Evolutionary conservation across 2,329 filamentous ascomycete genomes (phyloP), one percentile per base, ranked within the genome.

Genomic region (Beauveria asiatica): DNA sequence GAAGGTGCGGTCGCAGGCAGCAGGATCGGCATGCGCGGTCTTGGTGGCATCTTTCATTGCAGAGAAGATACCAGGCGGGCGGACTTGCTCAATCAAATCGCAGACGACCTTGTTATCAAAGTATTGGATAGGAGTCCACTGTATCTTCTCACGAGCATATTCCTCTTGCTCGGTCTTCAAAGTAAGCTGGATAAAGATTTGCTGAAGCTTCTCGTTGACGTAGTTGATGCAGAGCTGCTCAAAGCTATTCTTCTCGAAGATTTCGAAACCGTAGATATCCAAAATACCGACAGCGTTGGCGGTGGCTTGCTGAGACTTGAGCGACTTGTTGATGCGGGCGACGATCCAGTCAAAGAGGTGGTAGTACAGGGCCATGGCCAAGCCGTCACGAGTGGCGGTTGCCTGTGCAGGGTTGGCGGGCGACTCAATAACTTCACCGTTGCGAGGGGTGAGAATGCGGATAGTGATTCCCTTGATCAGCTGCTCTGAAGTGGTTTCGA

Each of bases 201-300:
- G 94, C 75, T 99, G 94, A 61, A 99, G 79, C 75, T 99, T 99
- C 76, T 99, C 94, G 74, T 99, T 99, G 70, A 97, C 95, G 70
- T 97, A 99, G 78, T 99, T 99, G 81, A 99, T 99, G 76, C 94
- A 99, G 8, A 99, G 84, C 75, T 99, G 94, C 73, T 99, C 94
- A 69, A 99, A 99, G 65, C 90, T 97, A 78, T 99, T 99, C 77
- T 93, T 94, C 72, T 99, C 94, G 67, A 99, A 99, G 66, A 99
- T 99, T 72, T 99, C 94, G 70, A 99, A 99, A 2, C 94, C 94
- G 72, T 99, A 99, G 66, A 99, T 99, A 80, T 99, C 94, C 66
- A 99, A 81, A 70, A 99, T 97, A 70, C 94, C 94, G 66, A 99
- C 94, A 3, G 90, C 90, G 72, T 97, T 94, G 46, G 84, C 78